Conservation (phyloP, 306 rosid species). For the Adenanthera pavonina region DNA sequence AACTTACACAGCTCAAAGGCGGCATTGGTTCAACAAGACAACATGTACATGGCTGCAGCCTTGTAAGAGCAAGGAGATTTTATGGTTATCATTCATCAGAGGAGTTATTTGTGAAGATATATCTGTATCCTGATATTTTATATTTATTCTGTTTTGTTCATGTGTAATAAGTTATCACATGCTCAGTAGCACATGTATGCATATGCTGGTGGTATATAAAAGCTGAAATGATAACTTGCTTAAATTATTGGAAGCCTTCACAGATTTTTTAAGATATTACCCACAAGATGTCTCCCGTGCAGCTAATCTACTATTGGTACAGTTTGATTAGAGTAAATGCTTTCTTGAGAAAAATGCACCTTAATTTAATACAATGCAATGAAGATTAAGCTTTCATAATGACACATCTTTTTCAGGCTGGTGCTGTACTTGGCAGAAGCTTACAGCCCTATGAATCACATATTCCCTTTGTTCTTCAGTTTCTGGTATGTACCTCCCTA, state of each 20-base stretch:
- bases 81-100: constrained; percentile 89
- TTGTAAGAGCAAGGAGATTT: constrained; percentile 83
- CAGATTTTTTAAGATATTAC: constrained; percentile 70
- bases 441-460: constrained; percentile 96
- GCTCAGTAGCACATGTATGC: constrained; percentile 29
- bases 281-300: constrained; percentile 94
- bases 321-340: constrained; percentile 29
- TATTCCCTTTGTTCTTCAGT: constrained; percentile 75
- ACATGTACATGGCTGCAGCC: constrained; percentile 84
- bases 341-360: constrained; percentile 25
- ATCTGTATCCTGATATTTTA: constrained; percentile 72
- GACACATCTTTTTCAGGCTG: constrained; percentile 62
- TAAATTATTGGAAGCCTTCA: constrained; percentile 62
- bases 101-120: constrained; percentile 88
- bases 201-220: constrained; percentile 25
- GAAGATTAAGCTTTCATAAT: constrained; percentile 26
- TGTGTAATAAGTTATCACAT: constrained; percentile 33
- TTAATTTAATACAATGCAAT: constrained; percentile 27
- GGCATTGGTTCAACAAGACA: constrained; percentile 69
- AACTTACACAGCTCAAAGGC: constrained; percentile 69
- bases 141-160: constrained; percentile 10
- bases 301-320: constrained; percentile 88
- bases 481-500: constrained; percentile 49
- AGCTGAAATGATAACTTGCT: constrained; percentile 26
- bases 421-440: constrained; percentile 71